phyloP scores from a whole-genome alignment of 768 basidiomycete genomes.

The Kwoniella dejecticola region DNA sequence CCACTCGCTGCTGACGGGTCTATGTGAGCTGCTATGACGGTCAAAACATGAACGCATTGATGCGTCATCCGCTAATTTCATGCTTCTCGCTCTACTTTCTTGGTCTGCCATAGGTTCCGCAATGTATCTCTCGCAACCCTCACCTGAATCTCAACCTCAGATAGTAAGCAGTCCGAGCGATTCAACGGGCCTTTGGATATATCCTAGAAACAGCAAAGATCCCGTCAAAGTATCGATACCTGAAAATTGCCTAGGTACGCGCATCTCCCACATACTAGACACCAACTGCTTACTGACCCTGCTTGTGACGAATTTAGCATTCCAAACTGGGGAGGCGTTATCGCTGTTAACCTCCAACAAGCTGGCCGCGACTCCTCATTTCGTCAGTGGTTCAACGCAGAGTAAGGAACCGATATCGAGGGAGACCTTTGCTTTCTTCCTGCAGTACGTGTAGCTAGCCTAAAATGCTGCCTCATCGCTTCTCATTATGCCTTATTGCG shows the following conservation, averaged over 20 bases:
- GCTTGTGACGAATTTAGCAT: conserved; percentile 60
- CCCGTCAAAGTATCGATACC: conserved; percentile 86
- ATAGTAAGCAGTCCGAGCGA: conserved; percentile 69
- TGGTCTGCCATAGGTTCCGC: conserved; percentile 58
- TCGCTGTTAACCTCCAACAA: conserved; percentile 79
- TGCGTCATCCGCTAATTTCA: no score
- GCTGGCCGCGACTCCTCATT: conserved; percentile 91
- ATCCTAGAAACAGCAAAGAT: conserved; percentile 70
- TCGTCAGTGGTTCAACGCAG: conserved; percentile 71
- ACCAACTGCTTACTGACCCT: not conserved
- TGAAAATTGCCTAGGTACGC: conserved; percentile 54
- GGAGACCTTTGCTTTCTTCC: conserved; percentile 68
- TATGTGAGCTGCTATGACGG: conserved; percentile 64
- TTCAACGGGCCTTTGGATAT: conserved; percentile 85
- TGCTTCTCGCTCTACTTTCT: not conserved
- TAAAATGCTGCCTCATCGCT: not conserved
- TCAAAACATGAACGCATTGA: no score
- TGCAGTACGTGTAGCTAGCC: conserved; percentile 53
- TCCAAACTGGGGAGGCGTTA: conserved; percentile 96
- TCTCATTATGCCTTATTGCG: no score
- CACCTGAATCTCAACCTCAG: not conserved
- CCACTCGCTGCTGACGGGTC: conserved; percentile 77
- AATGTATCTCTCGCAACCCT: conserved; percentile 70
- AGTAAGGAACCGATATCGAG: conserved; percentile 61
- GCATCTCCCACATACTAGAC: no score